Evolutionary conservation across 495 filamentous ascomycete genomes (phyloP), one percentile per base, ranked within the genome.

Genomic region (Tuber calosporum): DNA sequence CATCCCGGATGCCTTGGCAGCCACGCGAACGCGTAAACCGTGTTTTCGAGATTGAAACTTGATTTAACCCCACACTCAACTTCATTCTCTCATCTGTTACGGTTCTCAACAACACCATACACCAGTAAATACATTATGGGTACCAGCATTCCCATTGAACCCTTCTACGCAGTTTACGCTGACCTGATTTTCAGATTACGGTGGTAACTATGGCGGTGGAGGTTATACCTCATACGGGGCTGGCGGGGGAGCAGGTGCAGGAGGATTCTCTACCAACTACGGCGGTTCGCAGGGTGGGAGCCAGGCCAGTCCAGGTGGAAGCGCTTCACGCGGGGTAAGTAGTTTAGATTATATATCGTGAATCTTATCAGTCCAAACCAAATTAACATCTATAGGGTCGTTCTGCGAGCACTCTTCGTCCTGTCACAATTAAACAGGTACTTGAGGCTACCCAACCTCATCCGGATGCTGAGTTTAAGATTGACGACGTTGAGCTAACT

Each of bases 391-490:
- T 73, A 26, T 72, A 84, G 87, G 78, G 80, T 69, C 87, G 89
- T 75, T 83, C 79, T 73, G 87, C 89, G 81, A 87, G 93, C 66
- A 93, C 91, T 68, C 87, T 99, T 73, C 90, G 94, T 66, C 93
- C 95, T 0, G 90, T 97, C 58, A 99, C 95, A 62, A 92, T 97
- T 81, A 97, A 97, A 82, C 95, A 99, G 84, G 86, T 97, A 66
- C 84, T 93, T 79, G 92, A 97, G 82, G 90, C 91, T 70, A 84
- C 87, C 73, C 89, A 91, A 79, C 85, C 89, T 17, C 89, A 91
- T 83, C 88, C 90, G 9, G 91, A 91, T 73, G 88, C 89, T 68
- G 87, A 88, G 38, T 92, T 92, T 86, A 88, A 88, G 68, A 88
- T 98, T 78, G 95, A 98, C 84, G 88, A 88, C 73, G 82, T 85